phyloP scores from a whole-genome alignment of 1,284 basidiomycete genomes.

The Lentinus polychrous region DNA sequence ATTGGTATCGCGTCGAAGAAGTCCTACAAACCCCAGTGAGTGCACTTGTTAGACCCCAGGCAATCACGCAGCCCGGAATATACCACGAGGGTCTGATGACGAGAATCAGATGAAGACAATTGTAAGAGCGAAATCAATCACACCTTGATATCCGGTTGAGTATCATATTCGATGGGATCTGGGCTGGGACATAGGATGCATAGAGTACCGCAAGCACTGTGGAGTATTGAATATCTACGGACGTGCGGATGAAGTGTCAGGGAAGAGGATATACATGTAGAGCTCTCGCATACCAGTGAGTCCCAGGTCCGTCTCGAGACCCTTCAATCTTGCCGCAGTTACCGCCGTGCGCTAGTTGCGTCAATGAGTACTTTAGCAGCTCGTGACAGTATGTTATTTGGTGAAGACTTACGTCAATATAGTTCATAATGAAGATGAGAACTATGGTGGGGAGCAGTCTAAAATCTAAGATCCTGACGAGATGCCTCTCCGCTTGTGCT shows the following conservation, averaged over 20 bases:
- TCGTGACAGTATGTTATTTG: conserved; percentile 1
- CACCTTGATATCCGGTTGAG: conserved; percentile 47
- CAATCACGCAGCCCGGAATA: conserved; percentile 52
- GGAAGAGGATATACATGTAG: not conserved
- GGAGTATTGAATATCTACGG: conserved; percentile 51
- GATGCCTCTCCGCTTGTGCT: conserved; percentile 20
- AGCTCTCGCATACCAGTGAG: conserved; percentile 32
- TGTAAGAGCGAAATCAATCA: not conserved
- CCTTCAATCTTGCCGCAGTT: conserved; percentile 53
- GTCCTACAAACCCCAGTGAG: conserved; percentile 50
- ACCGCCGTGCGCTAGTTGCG: conserved; percentile 47
- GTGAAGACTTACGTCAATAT: conserved; percentile 47
- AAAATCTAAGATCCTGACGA: conserved; percentile 45
- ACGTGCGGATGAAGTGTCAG: too few relatives aligned
- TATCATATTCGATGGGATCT: conserved; percentile 64
- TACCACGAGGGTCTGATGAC: conserved; percentile 49
- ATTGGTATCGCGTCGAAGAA: not conserved
- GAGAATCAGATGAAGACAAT: not conserved
- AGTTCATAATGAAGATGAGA: conserved; percentile 62
- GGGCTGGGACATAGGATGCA: conserved; percentile 53
- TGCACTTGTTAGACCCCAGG: conserved; percentile 57
- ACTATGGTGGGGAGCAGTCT: conserved; percentile 55
- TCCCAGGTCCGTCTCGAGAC: conserved; percentile 49
- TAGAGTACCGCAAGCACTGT: conserved; percentile 54
- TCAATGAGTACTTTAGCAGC: not conserved